phyloP scores from a whole-genome alignment of 2,329 filamentous ascomycete genomes.

The Arthrobotrys conoides region DNA sequence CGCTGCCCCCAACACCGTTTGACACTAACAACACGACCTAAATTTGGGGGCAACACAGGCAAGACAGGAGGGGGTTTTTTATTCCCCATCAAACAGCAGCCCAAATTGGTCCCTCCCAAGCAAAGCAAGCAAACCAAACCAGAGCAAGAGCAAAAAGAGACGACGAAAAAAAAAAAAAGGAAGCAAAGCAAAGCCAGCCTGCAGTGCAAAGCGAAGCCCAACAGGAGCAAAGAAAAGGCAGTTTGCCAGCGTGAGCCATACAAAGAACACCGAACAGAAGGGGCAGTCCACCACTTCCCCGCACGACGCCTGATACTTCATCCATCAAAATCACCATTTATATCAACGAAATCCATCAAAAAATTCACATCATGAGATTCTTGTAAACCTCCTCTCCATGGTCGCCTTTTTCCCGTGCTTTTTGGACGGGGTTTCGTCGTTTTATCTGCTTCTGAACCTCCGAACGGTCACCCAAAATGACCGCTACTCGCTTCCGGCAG shows the following conservation, averaged over 20 bases:
- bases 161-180: background rate
- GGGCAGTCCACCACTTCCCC: constrained; percentile 67
- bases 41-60: constrained; percentile 31
- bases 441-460: constrained; percentile 65
- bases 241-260: constrained; percentile 54
- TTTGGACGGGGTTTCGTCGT: constrained; percentile 70
- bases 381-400: constrained; percentile 75
- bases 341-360: constrained; percentile 71
- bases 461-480: constrained; percentile 65
- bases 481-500: constrained; percentile 70
- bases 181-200: background rate
- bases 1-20: constrained; percentile 35
- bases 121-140: constrained; percentile 2
- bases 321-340: constrained; percentile 73
- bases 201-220: constrained; percentile 6
- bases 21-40: constrained; percentile 11
- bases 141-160: background rate
- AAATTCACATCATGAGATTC: constrained; percentile 71
- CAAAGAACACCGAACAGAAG: constrained; percentile 57
- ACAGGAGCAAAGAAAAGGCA: constrained; percentile 42
- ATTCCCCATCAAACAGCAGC: constrained; percentile 65
- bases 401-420: constrained; percentile 76
- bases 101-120: constrained; percentile 4
- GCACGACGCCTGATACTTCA: constrained; percentile 69
- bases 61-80: constrained; percentile 46